Conservation (phyloP, 805 yeast species). For the Ogataea naganishii region DNA sequence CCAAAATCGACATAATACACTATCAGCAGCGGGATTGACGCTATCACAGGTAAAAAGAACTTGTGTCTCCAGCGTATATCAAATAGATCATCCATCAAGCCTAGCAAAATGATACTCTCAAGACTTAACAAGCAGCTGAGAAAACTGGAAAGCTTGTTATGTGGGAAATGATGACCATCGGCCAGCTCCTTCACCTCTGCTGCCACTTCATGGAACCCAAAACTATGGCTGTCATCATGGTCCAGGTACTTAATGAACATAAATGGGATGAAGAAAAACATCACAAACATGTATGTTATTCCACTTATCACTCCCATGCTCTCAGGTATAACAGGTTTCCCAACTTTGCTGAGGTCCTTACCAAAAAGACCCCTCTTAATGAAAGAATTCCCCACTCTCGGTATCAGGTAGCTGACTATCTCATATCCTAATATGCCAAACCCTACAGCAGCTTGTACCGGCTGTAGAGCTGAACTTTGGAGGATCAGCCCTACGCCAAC, state of each 20-base stretch:
- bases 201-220: constrained; percentile 44
- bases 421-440: constrained; percentile 61
- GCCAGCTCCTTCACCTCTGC: not conserved
- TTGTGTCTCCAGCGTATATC: constrained; percentile 98
- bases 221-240: constrained; percentile 33
- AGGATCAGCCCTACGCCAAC: constrained; percentile 10
- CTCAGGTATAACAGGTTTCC: constrained; percentile 76
- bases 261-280: constrained; percentile 84
- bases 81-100: constrained; percentile 89
- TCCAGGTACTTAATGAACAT: constrained; percentile 71
- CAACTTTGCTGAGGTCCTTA: constrained; percentile 69
- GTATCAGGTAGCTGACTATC: constrained; percentile 53
- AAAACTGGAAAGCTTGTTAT: constrained; percentile 74
- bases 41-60: constrained; percentile 90
- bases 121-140: constrained; percentile 77
- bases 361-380: constrained; percentile 79
- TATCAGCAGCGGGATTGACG: constrained; percentile 81
- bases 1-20: constrained; percentile 94
- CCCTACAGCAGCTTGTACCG: constrained; percentile 54
- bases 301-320: constrained; percentile 89
- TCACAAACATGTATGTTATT: constrained; percentile 65
- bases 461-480: constrained; percentile 23
- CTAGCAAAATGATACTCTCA: constrained; percentile 76
- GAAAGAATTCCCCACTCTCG: constrained; percentile 58
- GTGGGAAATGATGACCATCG: constrained; percentile 48